These are phyloP conservation scores for Chaetomium sp. DNA, from an alignment of 2,329 filamentous ascomycete genomes.

Conservation along the genomic window DNA sequence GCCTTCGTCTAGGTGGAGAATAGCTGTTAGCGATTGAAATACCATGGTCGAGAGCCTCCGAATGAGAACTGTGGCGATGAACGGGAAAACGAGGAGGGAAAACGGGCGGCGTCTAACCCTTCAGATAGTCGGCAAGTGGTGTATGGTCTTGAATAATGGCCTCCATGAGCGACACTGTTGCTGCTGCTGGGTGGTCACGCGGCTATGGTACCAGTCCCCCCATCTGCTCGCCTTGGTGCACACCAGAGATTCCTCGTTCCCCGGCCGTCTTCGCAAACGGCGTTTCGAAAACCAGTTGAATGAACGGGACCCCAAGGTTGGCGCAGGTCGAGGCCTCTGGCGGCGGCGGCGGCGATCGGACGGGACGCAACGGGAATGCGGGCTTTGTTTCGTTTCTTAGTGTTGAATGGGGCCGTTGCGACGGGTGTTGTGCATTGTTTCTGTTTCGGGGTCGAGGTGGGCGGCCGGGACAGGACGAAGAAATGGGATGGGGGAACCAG, in stretches of 20 bases:
- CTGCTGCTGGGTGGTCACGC: slow-evolving; percentile 12
- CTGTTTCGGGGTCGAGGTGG: slow-evolving; percentile 9
- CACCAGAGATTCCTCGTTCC: slow-evolving; percentile 16
- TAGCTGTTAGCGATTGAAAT: slow-evolving; percentile 13
- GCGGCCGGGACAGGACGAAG: slow-evolving; percentile 1
- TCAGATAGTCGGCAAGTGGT: slow-evolving; percentile 81
- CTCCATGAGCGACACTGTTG: slow-evolving; percentile 56
- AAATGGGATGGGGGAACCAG: not conserved
- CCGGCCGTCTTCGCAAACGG: not conserved
- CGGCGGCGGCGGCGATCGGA: slow-evolving; percentile 1
- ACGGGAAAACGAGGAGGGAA: slow-evolving; percentile 9
- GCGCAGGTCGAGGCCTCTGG: slow-evolving; percentile 2
- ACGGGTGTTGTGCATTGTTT: slow-evolving; percentile 19
- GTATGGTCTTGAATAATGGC: slow-evolving; percentile 79
- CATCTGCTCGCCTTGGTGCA: slow-evolving; percentile 21
- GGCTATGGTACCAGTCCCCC: slow-evolving; percentile 19
- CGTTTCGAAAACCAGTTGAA: not conserved
- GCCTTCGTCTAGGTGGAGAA: slow-evolving; percentile 39
- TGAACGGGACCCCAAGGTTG: slow-evolving; percentile 2
- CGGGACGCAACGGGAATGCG: slow-evolving; percentile 1
- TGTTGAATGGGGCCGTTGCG: slow-evolving; percentile 7
- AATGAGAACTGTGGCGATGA: not conserved
- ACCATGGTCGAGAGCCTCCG: slow-evolving; percentile 4
- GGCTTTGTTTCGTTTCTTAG: slow-evolving; percentile 7
- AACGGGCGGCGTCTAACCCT: slow-evolving; percentile 53